phyloP scores from a whole-genome alignment of 1,284 basidiomycete genomes.

The Sanghuangporus sanghuang region DNA sequence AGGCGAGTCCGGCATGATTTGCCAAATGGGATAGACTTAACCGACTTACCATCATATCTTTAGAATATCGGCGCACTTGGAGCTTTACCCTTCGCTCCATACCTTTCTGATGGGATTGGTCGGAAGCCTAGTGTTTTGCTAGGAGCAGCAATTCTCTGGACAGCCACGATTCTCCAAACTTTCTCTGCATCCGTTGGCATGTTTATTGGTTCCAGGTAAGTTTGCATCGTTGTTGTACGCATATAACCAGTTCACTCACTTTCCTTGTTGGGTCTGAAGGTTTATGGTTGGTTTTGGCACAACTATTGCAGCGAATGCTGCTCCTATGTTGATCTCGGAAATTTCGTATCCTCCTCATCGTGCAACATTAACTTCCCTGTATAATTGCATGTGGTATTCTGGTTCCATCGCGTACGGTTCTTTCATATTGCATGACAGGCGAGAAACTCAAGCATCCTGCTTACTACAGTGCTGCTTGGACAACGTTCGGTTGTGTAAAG shows the following conservation, averaged over 20 bases:
- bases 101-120: conserved; percentile 62
- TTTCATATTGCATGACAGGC: conserved; percentile 14
- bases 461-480: conserved; percentile 58
- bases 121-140: conserved; percentile 60
- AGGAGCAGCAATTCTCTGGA: conserved; percentile 54
- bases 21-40: background rate
- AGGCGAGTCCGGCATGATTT: conserved; percentile 30
- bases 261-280: conserved; percentile 26
- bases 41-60: background rate
- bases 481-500: conserved; percentile 67
- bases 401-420: conserved; percentile 60
- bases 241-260: background rate
- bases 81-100: conserved; percentile 65
- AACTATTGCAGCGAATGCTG: conserved; percentile 62
- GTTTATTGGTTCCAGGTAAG: conserved; percentile 73
- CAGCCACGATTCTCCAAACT: conserved; percentile 63
- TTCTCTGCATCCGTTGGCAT: conserved; percentile 68
- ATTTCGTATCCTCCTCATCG: conserved; percentile 74
- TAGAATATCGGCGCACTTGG: conserved; percentile 50
- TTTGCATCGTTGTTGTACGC: conserved; percentile 9
- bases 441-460: conserved; percentile 11
- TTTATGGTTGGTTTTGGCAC: conserved; percentile 79
- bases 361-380: conserved; percentile 62
- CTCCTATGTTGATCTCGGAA: conserved; percentile 64
- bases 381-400: conserved; percentile 79